A percentile compares a stretch with the other conserved stretches of the same genome.
Conservation (phyloP, 1,284 basidiomycete genomes). For the Phellopilus nigrolimitatus region DNA sequence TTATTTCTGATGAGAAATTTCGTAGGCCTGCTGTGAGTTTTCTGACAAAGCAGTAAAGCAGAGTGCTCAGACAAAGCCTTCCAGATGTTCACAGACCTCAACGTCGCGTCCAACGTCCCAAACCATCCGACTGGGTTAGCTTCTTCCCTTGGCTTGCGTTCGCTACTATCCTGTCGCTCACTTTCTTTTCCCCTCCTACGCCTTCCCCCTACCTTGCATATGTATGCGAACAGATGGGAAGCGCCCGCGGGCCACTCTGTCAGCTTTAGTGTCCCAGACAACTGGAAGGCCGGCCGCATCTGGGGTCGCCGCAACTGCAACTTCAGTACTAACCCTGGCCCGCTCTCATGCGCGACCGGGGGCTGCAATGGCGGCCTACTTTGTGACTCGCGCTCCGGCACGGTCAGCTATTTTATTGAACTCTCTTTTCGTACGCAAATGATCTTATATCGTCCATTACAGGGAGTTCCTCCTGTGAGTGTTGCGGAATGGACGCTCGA, state of each 20-base stretch:
- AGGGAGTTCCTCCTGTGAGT: conserved; percentile 55
- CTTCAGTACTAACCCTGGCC: conserved; percentile 35
- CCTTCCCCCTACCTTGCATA: too few species aligned
- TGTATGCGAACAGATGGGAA: conserved; percentile 26
- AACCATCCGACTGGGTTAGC: conserved; percentile 14
- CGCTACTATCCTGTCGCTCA: neutral
- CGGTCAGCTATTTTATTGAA: conserved; percentile 45
- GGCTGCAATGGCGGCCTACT: too few species aligned
- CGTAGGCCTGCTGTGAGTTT: conserved; percentile 20
- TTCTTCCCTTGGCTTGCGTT: too few species aligned
- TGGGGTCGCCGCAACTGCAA: conserved; percentile 47
- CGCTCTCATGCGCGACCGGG: conserved; percentile 38
- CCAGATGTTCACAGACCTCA: conserved; percentile 24
- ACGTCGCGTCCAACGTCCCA: conserved; percentile 23
- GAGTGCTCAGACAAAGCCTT: neutral
- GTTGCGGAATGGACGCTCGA: conserved; percentile 53
- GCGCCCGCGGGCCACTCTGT: conserved; percentile 21
- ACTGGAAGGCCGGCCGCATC: conserved; percentile 29
- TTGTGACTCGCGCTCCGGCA: too few species aligned
- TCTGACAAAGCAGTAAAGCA: neutral
- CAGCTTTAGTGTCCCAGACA: conserved; percentile 26
- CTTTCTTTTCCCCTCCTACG: too few species aligned
- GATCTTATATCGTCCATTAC: neutral
- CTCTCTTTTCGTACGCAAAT: too few species aligned
- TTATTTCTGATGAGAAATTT: neutral